Base-by-base conservation (phyloP, 1,284 basidiomycete species). In the Phenoliferia sp. region DNA sequence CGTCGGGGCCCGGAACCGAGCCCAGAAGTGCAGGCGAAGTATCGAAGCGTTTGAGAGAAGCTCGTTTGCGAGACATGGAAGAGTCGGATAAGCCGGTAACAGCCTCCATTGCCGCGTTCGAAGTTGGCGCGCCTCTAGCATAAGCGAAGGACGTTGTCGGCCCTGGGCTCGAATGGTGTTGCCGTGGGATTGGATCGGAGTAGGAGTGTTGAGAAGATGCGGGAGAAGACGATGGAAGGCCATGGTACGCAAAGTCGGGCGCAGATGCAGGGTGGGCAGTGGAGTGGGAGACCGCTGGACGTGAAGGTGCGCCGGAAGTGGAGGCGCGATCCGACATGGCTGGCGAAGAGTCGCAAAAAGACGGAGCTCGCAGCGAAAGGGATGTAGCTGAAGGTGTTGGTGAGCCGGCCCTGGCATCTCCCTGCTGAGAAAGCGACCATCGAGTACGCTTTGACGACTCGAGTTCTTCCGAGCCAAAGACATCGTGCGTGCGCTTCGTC, bases 271-370 rank as follows among this genome's bases (percentile, higher is more conserved):
- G 67, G 60, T 73, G 69, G 1, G 44, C 10, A 34, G 32, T 22
- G 31, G 61, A 52, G 29, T 44, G 19, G 22, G 48, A 50, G 33
- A n/a, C 52, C 16, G 34, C 29, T 22, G 35, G 48, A 15, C 55
- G 55, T 1, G 55, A 4, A 16, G 28, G 55, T 16, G 56, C 62
- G 17, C 61, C 39, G 2, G 61, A 17, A 9, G 31, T 33, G 10
- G 62, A 55, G 3, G 65, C 72, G 10, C 64, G 61, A 19, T 73
- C 72, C 19, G 69, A 71, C 1, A 32, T 44, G 2, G 72, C 58
- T 5, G 72, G 72, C 0, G 67, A 69, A 4, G 72, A 73, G 65
- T 73, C 69, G 69, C 72, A 73, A 63, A 73, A 73, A 1, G 67
- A 69, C 3, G 72, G 72, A 5, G 72, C 72, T 35, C 62, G 67